Base-by-base conservation (phyloP, 2,329 filamentous ascomycete species). In the Nemania sp. region DNA sequence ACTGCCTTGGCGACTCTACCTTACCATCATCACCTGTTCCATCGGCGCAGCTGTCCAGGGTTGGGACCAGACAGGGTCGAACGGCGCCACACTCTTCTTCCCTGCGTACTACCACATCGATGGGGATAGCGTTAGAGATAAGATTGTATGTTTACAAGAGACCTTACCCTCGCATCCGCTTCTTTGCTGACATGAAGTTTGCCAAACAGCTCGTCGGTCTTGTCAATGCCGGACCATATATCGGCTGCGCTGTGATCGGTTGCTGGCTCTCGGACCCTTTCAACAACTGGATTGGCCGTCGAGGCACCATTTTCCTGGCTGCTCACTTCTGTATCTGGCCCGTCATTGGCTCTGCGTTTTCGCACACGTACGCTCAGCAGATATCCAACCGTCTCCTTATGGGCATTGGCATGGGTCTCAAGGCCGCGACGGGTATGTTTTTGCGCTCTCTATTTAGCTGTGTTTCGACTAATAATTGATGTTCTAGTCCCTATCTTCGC, bases 361-460 rank as follows among this genome's bases (percentile, higher is more conserved):
- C 85, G 49, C 82, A 88, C 57, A 85, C 80, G 0, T 93, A 89
- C 88, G 78, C 76, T 67, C 82, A 90, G 64, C 81, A 91, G 61
- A 79, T 94, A 54, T 77, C 82, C 36, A 86, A 84, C 43, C 84
- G 90, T 36, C 80, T 93, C 57, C 77, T 89, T 11, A 80, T 93
- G 56, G 90, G 90, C 8, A 82, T 94, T 40, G 89, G 87, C 1
- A 90, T 92, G 75, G 89, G 89, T 23, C 79, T 86, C 14, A 91
- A 91, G 67, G 84, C 84, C 17, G 83, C 83, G 0, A 86, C 82
- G 9, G 72, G 74, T 75, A 52, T 54, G 72, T 68, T n/a, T 12
- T 19, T 23, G 15, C n/a, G 14, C 31, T 5, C 37, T 19, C 19
- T 11, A 19, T 30, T 20, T 17, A 6, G 3, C 20, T 1, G 7